Percentiles rank a stretch among this genome's conserved stretches.
Conservation (phyloP, 2,329 filamentous ascomycete genomes). For the Blastomyces gilchristii region DNA sequence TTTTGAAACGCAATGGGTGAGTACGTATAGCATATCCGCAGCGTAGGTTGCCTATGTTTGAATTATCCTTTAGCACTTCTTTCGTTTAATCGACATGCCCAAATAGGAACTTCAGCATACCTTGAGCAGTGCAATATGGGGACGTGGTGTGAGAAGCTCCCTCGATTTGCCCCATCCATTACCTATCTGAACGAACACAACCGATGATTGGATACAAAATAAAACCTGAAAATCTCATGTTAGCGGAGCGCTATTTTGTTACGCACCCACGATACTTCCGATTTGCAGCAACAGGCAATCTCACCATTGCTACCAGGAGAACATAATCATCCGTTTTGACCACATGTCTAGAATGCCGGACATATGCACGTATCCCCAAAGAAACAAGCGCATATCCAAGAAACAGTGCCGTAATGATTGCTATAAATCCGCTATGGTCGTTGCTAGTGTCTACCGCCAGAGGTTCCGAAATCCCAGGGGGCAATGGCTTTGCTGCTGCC, state of each 20-base stretch:
- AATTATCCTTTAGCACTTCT: not conserved
- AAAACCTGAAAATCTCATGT: constrained; percentile 21
- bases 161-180: constrained; percentile 33
- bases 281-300: constrained; percentile 5
- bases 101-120: constrained; percentile 17
- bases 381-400: constrained; percentile 33
- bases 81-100: not conserved
- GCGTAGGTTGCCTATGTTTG: constrained; percentile 27
- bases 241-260: constrained; percentile 6
- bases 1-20: constrained; percentile 35
- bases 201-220: constrained; percentile 28
- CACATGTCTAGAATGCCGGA: constrained; percentile 25
- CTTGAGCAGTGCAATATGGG: constrained; percentile 26
- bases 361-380: constrained; percentile 32
- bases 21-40: constrained; percentile 34
- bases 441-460: constrained; percentile 28
- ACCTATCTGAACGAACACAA: constrained; percentile 30
- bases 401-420: constrained; percentile 31
- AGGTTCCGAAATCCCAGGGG: constrained; percentile 23
- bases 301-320: constrained; percentile 25
- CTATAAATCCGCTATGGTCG: constrained; percentile 34
- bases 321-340: constrained; percentile 28
- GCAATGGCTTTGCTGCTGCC: constrained; percentile 12
- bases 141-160: constrained; percentile 16
- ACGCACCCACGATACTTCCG: constrained; percentile 1